phyloP scores from a whole-genome alignment of 352 stramenopile genomes.

The Phytopythium boreale region DNA sequence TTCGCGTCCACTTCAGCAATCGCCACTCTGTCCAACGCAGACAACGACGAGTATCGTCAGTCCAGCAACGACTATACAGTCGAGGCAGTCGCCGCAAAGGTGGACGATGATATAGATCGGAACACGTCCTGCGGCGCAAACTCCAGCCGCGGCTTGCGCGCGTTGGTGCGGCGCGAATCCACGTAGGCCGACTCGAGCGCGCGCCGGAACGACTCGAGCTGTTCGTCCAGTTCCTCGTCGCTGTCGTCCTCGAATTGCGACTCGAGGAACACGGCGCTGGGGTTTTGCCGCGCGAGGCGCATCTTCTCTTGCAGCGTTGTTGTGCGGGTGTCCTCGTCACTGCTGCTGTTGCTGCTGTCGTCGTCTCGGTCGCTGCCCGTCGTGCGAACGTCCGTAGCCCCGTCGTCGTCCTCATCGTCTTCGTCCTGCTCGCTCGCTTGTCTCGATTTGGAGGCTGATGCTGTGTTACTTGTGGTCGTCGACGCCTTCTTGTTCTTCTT shows the following conservation, averaged over 20 bases:
- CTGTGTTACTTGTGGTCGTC: background rate
- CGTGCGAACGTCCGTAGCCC: background rate
- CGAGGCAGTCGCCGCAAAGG: constrained; percentile 1
- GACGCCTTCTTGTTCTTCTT: constrained; percentile 64
- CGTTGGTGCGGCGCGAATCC: constrained; percentile 40
- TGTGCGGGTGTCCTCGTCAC: constrained; percentile 6
- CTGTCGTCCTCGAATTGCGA: constrained; percentile 81
- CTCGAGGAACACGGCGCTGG: constrained; percentile 76
- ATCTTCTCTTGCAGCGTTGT: constrained; percentile 60
- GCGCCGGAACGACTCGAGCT: constrained; percentile 75
- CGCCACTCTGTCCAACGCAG: background rate
- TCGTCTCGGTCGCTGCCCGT: constrained; percentile 4
- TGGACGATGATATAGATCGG: constrained; percentile 27
- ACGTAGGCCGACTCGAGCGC: constrained; percentile 73
- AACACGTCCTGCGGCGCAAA: constrained; percentile 78
- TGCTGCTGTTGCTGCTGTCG: constrained; percentile 8
- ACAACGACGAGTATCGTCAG: background rate
- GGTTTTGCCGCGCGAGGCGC: constrained; percentile 59
- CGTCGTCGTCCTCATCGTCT: constrained; percentile 11
- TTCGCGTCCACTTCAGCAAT: background rate
- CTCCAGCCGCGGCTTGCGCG: constrained; percentile 56
- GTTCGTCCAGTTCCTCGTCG: constrained; percentile 68
- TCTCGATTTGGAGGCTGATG: constrained; percentile 15
- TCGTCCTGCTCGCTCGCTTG: constrained; percentile 21
- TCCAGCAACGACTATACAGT: background rate